phyloP scores from a whole-genome alignment of 805 yeast species.

The Yarrowia sp. region DNA sequence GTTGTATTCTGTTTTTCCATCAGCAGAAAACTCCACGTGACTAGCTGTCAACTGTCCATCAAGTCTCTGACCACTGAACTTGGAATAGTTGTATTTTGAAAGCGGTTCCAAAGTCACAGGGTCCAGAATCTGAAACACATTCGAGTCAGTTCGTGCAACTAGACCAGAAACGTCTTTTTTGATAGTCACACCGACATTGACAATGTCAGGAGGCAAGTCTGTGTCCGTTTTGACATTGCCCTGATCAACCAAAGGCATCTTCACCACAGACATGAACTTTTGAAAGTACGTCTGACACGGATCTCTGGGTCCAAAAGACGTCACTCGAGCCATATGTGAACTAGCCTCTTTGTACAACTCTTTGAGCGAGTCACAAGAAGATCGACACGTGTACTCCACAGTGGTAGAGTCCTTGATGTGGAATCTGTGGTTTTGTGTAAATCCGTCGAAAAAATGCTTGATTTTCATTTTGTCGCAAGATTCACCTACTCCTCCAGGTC shows the following conservation, averaged over 20 bases:
- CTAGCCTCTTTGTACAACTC: background rate
- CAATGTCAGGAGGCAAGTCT: background rate
- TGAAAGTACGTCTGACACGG: conserved; percentile 14
- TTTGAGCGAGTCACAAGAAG: background rate
- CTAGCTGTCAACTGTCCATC: conserved; percentile 4
- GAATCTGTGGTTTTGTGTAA: conserved; percentile 10
- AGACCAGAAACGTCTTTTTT: background rate
- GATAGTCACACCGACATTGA: conserved; percentile 12
- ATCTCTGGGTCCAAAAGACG: conserved; percentile 4
- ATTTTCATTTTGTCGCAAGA: background rate
- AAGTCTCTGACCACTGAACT: background rate
- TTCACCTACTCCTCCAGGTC: conserved; percentile 5
- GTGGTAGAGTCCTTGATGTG: background rate
- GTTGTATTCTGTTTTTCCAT: conserved; percentile 15
- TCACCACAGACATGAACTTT: background rate
- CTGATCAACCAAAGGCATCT: background rate
- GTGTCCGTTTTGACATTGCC: background rate
- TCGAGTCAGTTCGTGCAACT: background rate
- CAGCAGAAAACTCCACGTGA: background rate
- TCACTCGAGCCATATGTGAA: background rate
- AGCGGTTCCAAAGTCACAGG: conserved; percentile 13
- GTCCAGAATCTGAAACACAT: background rate
- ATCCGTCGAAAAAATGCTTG: conserved; percentile 7
- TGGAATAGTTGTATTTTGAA: background rate
- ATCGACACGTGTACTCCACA: background rate